A percentile compares a stretch with the other conserved stretches of the same genome.
Conservation (phyloP, 176 grass and related monocot species). For the Aegilops tauschii region DNA sequence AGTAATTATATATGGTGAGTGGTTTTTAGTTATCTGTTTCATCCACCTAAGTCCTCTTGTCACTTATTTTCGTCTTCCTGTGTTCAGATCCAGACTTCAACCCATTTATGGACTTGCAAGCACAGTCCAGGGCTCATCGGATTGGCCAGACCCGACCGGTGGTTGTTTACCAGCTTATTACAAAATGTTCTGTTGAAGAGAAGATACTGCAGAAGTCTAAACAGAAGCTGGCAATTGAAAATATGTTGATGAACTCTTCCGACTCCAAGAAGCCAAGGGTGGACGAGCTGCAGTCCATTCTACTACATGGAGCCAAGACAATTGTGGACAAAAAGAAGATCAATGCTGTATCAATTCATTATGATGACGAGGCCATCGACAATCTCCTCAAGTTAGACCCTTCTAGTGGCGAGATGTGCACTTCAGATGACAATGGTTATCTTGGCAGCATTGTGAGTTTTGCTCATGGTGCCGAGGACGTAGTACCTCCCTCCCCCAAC, state of each 20-base stretch:
- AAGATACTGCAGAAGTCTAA: constrained; percentile 75
- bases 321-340: constrained; percentile 61
- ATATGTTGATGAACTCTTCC: constrained; percentile 60
- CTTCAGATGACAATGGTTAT: constrained; percentile 63
- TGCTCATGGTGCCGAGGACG: constrained; percentile 16
- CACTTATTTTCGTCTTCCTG: neutral
- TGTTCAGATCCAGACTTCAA: constrained; percentile 83
- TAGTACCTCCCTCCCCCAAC: constrained; percentile 41
- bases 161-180: constrained; percentile 74
- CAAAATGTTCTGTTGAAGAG: constrained; percentile 71
- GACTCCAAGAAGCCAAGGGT: constrained; percentile 50
- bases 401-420: constrained; percentile 43
- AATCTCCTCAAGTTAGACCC: constrained; percentile 69
- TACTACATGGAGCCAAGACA: constrained; percentile 57
- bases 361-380: constrained; percentile 58
- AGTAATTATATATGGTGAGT: constrained; percentile 75
- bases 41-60: neutral
- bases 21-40: neutral
- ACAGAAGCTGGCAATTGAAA: constrained; percentile 66
- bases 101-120: constrained; percentile 78
- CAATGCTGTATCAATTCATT: constrained; percentile 43
- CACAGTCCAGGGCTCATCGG: constrained; percentile 60
- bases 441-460: constrained; percentile 73
- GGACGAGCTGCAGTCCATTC: constrained; percentile 54
- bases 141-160: constrained; percentile 70